A percentile compares a stretch with the other conserved stretches of the same genome.
These are phyloP conservation scores for Solanum pennellii DNA, from an alignment of 257 asterid species.

Conservation along the genomic window DNA sequence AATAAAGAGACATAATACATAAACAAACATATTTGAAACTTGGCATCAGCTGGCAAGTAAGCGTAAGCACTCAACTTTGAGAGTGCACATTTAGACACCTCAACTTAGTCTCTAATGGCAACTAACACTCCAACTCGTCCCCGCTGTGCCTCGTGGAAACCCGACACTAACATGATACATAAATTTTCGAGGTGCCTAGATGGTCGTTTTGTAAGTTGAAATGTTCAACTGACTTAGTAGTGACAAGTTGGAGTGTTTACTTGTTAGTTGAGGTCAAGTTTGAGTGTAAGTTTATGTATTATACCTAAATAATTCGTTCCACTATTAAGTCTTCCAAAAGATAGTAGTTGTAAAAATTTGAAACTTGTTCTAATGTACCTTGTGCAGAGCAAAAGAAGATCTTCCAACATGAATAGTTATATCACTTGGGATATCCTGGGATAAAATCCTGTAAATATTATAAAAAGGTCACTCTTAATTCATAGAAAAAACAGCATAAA, in stretches of 20 bases:
- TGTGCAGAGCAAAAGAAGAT: constrained; percentile 66
- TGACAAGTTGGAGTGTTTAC: neutral
- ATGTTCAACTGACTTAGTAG: neutral
- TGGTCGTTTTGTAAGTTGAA: neutral
- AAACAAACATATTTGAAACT: neutral
- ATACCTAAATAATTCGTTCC: neutral
- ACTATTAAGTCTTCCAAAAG: neutral
- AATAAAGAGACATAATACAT: neutral
- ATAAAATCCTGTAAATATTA: constrained; percentile 53
- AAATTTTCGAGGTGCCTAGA: neutral
- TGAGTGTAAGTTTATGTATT: neutral
- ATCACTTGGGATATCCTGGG: constrained; percentile 83
- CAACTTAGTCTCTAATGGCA: neutral
- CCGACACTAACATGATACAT: neutral
- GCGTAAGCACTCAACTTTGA: neutral
- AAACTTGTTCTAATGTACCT: constrained; percentile 26
- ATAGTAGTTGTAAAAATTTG: neutral
- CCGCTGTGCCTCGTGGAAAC: neutral
- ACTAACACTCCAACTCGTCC: neutral
- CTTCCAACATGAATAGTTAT: constrained; percentile 52
- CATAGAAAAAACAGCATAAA: neutral
- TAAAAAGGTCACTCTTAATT: neutral
- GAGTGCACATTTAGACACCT: neutral
- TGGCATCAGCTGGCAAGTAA: neutral
- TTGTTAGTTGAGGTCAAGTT: neutral